Evolutionary conservation across 352 stramenopile species (phyloP), one percentile per base, ranked within the genome.

Genomic region (Plasmopara halstedii): DNA sequence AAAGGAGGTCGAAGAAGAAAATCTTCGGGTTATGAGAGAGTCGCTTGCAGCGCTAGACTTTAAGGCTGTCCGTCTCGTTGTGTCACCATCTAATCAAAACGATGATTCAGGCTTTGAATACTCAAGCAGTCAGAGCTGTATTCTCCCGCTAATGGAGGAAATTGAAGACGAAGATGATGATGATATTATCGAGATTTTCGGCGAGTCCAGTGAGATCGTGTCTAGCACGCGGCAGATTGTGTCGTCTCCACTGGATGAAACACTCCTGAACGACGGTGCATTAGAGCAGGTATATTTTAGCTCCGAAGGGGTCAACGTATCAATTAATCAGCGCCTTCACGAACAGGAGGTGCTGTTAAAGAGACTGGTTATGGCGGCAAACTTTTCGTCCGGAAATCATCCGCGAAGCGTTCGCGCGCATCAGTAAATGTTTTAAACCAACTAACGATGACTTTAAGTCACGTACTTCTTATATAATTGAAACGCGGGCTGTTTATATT

Each of bases 281-380:
- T 36, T 56, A 42, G 58, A 68, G 19, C 61, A 64, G 6, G 25
- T 47, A 4, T 37, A 64, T 34, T 66, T 62, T 21, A 44, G 48
- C 22, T 62, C 49, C 9, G 34, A 33, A 33, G 50, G 49, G 27
- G 53, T 40, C 29, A 62, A 48, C 29, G 42, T 53, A 19, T 52
- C 60, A 33, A 64, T 70, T 13, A 57, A 64, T 14, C 62, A 70
- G 57, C 52, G 62, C 20, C 49, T 70, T 19, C 53, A 65, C 7
- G 62, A 70, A 31, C 62, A 70, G 27, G 62, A 70, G 42, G 39
- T 62, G 14, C 29, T 70, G 11, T 27, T 70, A 20, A 59, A 70
- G 39, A 46, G 37, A 14, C 18, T 70, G 2, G 56, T 70, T 17
- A 67, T 70, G 60, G 56, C 64, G 18, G 64, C 64, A 4, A 73